Evolutionary conservation across 352 stramenopile genomes (phyloP), one percentile per base, ranked within the genome.

Genomic region (Globisporangium middletonii): DNA sequence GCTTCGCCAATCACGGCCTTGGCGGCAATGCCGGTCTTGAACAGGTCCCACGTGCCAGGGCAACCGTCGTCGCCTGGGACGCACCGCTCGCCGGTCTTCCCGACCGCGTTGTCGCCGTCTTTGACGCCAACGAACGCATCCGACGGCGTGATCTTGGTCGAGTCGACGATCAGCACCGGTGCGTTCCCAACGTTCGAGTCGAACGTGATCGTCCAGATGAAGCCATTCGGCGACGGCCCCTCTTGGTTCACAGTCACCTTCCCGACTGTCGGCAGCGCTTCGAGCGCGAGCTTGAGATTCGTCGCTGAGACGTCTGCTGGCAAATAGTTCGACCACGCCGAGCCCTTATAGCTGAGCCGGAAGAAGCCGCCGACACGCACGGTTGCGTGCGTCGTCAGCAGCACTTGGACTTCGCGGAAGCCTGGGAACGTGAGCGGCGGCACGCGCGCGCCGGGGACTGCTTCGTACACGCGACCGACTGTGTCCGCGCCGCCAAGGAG

Each of bases 141-240:
- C 0, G 59, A 44, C 0, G 74, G 82, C 26, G 64, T 76, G 54
- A 92, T 67, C 56, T 89, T 87, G 8, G 80, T 76, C 2, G 75
- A 61, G 48, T 92, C 83, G 7, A 87, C 65, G 26, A 65, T 65
- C 3, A 91, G 47, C 0, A 67, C 60, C 2, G 82, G 69, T 4
- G 77, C 27, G 33, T 92, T 89, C 0, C 78, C 82, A 8, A 90
- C 74, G 18, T 77, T 73, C 19, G 83, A 84, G 30, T 86, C 59
- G 47, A 94, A 96, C 2, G 86, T 92, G 63, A 96, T 89, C 9
- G 69, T 77, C 83, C 85, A 96, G 28, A 82, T 57, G 23, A 65
- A 59, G 7, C 82, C 82, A 19, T 85, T 73, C 9, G 55, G 61
- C 18, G 70, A 82, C 0, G 62, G 5, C 11, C 47, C 53, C 3